Base-by-base conservation (phyloP, 768 basidiomycete species). In the Amanita pallidorosea region DNA sequence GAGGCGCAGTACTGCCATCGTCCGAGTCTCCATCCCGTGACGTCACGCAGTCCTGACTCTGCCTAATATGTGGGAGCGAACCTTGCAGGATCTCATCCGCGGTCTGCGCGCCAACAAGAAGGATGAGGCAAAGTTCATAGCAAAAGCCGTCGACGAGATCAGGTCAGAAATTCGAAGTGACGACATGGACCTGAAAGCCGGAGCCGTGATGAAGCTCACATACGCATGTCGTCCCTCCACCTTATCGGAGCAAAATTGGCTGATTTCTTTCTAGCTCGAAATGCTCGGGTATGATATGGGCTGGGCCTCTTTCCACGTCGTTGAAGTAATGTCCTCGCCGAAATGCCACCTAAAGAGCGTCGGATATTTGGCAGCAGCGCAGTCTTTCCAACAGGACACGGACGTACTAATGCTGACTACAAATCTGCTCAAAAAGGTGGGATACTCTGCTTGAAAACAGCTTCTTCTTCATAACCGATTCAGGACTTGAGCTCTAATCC, bases 351-450 rank as follows among this genome's bases (percentile, higher is more conserved):
- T 98, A 57, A 99, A 99, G 73, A 83, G 80, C 23, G 85, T 98
- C 45, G 96, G 96, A 11, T 98, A 99, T 66, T 84, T 99, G 20
- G 96, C 88, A 2, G 93, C 96, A 3, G 67, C 80, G 37, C 83
- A 93, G 67, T 94, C 93, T 1, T 99, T 98, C 65, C 76, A 83
- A 40, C 80, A 90, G 57, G 90, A 95, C 52, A 98, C 96, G 1
- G 96, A 98, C 58, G 95, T 98, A 20, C 81, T 98, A 18, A 96
- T 99, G 78, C 76, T 98, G 43, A 96, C 95, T 3, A 96, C 95
- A 8, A 99, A 99, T 67, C 71, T 91, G 27, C 68, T 95, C 56
- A 95, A 95, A 74, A 96, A 96, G 79, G 92, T 88, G 52, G 53
- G 79, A 60, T 5, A 17, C 5, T 37, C 6, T 15, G 46, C 23